Evolutionary conservation across 768 basidiomycete genomes (phyloP).

Genomic region (Amanita muscaria): DNA sequence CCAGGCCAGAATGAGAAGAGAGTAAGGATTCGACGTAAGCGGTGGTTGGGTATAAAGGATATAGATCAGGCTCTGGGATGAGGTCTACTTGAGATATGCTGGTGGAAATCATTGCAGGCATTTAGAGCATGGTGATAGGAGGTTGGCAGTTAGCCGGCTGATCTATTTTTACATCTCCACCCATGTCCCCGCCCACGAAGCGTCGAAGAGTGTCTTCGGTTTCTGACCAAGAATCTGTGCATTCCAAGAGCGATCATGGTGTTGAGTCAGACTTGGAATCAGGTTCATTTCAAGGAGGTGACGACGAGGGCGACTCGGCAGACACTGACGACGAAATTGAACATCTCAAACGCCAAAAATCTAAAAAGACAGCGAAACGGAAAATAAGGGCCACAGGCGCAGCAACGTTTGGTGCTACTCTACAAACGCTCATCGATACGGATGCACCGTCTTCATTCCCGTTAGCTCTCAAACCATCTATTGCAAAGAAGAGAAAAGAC

Average conservation of each 20-base stretch:
- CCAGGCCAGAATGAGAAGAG: constrained; percentile 57
- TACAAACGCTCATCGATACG: constrained; percentile 66
- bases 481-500: constrained; percentile 59
- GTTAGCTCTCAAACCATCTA: constrained; percentile 71
- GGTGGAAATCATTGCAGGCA: constrained; percentile 1
- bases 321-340: constrained; percentile 64
- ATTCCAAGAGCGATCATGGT: too few species aligned
- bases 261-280: constrained; percentile 17
- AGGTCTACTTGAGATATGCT: constrained; percentile 34
- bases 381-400: constrained; percentile 75
- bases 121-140: constrained; percentile 6
- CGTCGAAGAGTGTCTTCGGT: too few species aligned
- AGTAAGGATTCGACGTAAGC: constrained; percentile 54
- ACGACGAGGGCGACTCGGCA: constrained; percentile 20
- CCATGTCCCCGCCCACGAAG: too few species aligned
- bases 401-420: constrained; percentile 63
- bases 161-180: too few species aligned
- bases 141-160: too few species aligned
- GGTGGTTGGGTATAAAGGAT: constrained; percentile 68
- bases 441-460: constrained; percentile 62
- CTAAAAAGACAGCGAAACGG: constrained; percentile 72
- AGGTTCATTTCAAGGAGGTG: constrained; percentile 19
- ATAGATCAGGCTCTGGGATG: constrained; percentile 69
- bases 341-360: constrained; percentile 48
- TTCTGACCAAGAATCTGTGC: constrained; percentile 10